These are phyloP conservation scores for Botrytis porri DNA, from an alignment of 2,329 filamentous ascomycete species.

Conservation along the genomic window DNA sequence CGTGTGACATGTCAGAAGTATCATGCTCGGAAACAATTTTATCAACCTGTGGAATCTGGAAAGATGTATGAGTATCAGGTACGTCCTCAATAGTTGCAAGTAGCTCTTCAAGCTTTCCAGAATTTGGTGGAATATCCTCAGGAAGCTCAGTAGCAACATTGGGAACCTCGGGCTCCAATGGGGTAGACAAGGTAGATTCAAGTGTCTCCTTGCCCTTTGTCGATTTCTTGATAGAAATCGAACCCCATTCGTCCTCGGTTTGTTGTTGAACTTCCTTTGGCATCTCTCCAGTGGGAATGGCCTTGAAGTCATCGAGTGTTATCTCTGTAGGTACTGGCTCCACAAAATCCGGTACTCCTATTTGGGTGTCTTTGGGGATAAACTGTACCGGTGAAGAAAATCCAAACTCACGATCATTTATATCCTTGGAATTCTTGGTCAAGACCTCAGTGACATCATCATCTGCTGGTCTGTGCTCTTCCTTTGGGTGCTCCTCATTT, in stretches of 20 bases:
- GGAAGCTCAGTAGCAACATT: slow-evolving; percentile 19
- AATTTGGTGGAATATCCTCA: slow-evolving; percentile 10
- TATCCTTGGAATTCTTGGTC: slow-evolving; percentile 27
- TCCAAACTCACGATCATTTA: slow-evolving; percentile 27
- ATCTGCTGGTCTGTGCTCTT: slow-evolving; percentile 18
- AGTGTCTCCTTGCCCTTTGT: slow-evolving; percentile 26
- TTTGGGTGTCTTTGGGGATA: slow-evolving; percentile 10
- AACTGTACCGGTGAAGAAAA: slow-evolving; percentile 25
- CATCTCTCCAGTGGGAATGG: slow-evolving; percentile 11
- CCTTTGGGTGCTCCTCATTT: slow-evolving; percentile 14
- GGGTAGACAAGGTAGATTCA: slow-evolving; percentile 25
- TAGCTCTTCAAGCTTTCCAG: slow-evolving; percentile 16
- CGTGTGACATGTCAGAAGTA: slow-evolving; percentile 24
- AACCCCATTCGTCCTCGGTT: slow-evolving; percentile 22
- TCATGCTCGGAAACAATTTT: slow-evolving; percentile 11
- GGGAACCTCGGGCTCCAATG: slow-evolving; percentile 19
- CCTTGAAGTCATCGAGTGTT: slow-evolving; percentile 15
- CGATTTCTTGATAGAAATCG: slow-evolving; percentile 23
- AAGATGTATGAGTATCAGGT: slow-evolving; percentile 21
- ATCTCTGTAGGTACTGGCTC: slow-evolving; percentile 17
- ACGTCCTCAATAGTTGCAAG: slow-evolving; percentile 15
- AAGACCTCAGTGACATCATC: slow-evolving; percentile 24
- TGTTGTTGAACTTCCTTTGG: slow-evolving; percentile 20
- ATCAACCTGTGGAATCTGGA: slow-evolving; percentile 21
- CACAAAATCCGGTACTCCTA: slow-evolving; percentile 15